Conservation (phyloP, 2,329 filamentous ascomycete genomes). For the Colletotrichum scovillei region DNA sequence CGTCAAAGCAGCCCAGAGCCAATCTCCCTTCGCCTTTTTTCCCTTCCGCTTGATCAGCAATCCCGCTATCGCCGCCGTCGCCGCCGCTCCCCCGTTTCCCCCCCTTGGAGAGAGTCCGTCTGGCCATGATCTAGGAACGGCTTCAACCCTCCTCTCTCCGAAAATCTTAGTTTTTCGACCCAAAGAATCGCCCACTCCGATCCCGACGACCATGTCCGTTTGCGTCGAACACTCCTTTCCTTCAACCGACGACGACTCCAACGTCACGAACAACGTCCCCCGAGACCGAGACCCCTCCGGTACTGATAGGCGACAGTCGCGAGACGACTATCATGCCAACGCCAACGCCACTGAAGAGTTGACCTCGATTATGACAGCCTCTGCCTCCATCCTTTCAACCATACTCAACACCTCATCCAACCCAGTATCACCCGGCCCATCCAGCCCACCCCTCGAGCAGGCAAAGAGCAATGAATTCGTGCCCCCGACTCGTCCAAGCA, state of each 20-base stretch:
- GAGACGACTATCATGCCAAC: conserved; percentile 34
- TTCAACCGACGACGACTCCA: conserved; percentile 29
- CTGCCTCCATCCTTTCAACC: conserved; percentile 49
- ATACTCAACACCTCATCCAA: conserved; percentile 59
- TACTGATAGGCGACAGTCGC: conserved; percentile 34
- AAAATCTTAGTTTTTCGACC: conserved; percentile 28
- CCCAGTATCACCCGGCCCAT: conserved; percentile 65
- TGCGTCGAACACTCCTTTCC: conserved; percentile 31
- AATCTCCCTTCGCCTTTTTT: conserved; percentile 33
- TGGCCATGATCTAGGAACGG: conserved; percentile 30
- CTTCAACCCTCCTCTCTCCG: background rate
- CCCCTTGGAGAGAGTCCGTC: conserved; percentile 12
- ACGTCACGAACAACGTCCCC: conserved; percentile 28
- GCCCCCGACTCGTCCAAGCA: conserved; percentile 66
- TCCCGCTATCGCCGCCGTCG: conserved; percentile 16
- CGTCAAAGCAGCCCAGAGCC: conserved; percentile 31
- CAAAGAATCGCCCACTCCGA: background rate
- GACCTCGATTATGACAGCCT: conserved; percentile 49
- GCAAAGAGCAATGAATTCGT: conserved; percentile 59
- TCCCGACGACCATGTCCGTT: conserved; percentile 32
- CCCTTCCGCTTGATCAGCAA: conserved; percentile 24
- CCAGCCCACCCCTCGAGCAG: conserved; percentile 62
- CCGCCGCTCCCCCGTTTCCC: background rate
- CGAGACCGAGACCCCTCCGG: conserved; percentile 26
- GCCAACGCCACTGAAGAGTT: conserved; percentile 43